These are phyloP conservation scores for Sugiyamaella chiloensis DNA, from an alignment of 805 yeast species.

Conservation along the genomic window DNA sequence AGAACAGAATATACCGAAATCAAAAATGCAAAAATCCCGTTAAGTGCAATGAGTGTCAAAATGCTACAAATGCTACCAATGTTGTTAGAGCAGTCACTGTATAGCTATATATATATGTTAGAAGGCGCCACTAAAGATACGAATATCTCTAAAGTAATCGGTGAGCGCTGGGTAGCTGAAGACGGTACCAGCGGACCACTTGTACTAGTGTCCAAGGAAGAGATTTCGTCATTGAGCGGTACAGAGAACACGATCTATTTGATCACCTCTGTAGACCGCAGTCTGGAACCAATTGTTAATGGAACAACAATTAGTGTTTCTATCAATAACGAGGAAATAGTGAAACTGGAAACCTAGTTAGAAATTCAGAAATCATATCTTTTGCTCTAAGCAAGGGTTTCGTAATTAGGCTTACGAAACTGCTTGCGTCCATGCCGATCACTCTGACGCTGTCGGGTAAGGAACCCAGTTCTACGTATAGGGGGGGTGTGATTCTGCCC, in stretches of 20 bases:
- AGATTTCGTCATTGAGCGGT: neutral
- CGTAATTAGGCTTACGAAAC: too few relatives aligned
- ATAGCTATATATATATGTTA: neutral
- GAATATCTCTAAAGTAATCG: neutral
- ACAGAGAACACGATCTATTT: neutral
- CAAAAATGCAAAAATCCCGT: too few relatives aligned
- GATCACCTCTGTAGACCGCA: neutral
- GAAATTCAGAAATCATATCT: too few relatives aligned
- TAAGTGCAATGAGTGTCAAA: neutral
- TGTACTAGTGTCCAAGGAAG: neutral
- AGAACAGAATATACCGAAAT: too few relatives aligned
- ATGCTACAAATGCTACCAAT: neutral
- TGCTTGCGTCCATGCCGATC: too few relatives aligned
- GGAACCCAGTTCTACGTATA: too few relatives aligned
- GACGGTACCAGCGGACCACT: neutral
- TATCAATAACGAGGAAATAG: neutral
- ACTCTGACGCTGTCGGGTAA: too few relatives aligned
- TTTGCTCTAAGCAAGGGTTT: too few relatives aligned
- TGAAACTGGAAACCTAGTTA: neutral
- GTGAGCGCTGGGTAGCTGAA: neutral
- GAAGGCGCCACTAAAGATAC: neutral
- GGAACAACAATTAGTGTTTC: neutral
- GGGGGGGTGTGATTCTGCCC: too few relatives aligned
- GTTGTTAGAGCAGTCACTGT: neutral
- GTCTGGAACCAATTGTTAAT: neutral